These are phyloP conservation scores for Dictyostelium firmibasis DNA, from an alignment of 78 protist genomes.

Conservation along the genomic window DNA sequence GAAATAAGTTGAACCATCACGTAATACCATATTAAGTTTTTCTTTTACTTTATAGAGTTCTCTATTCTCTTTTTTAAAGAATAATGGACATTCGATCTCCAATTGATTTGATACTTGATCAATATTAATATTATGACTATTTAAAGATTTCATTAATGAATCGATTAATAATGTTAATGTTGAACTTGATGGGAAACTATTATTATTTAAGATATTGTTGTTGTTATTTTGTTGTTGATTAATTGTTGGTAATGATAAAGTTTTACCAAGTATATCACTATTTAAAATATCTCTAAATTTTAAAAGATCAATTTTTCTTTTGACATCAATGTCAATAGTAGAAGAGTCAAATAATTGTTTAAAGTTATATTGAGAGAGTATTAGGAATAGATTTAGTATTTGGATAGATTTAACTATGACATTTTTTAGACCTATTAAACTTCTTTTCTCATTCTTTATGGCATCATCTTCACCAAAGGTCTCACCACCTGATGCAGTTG, in stretches of 20 bases:
- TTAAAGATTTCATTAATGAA: not conserved
- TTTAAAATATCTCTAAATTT: slow-evolving; percentile 18
- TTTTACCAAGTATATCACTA: not conserved
- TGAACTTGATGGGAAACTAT: not conserved
- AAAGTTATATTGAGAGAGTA: slow-evolving; percentile 21
- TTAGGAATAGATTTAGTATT: slow-evolving; percentile 8
- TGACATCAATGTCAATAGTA: not conserved
- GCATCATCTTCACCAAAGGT: slow-evolving; percentile 6
- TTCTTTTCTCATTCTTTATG: slow-evolving; percentile 8
- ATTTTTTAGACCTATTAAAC: slow-evolving; percentile 25
- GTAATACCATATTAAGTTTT: not conserved
- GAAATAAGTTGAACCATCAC: slow-evolving; percentile 1
- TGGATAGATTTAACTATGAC: slow-evolving; percentile 19
- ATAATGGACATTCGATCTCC: slow-evolving; percentile 34
- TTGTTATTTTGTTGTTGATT: not conserved
- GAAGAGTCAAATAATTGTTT: slow-evolving; percentile 29
- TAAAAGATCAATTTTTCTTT: not conserved
- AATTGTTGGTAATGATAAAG: not conserved
- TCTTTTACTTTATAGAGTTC: slow-evolving; percentile 14
- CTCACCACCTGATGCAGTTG: not conserved
- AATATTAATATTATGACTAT: not conserved
- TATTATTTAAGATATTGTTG: not conserved
- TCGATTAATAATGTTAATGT: not conserved
- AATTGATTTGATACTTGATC: slow-evolving; percentile 27
- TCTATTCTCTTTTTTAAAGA: slow-evolving; percentile 33